Percentiles rank a stretch among this genome's conserved stretches.
These are phyloP conservation scores for Parmelia sp. DNA, from an alignment of 495 filamentous ascomycete genomes.

Conservation along the genomic window DNA sequence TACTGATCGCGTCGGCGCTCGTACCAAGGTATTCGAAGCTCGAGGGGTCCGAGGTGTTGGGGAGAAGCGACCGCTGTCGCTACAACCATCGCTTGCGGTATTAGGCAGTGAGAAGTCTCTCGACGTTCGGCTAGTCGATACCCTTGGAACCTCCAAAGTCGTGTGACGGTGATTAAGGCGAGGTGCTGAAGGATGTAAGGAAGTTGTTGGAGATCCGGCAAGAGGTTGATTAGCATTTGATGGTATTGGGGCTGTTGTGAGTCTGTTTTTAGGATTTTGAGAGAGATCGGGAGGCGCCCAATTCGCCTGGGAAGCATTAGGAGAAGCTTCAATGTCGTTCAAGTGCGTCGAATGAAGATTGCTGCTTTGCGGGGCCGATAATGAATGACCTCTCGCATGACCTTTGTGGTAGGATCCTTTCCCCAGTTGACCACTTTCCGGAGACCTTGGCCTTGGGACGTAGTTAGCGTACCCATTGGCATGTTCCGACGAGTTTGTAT, in stretches of 20 bases:
- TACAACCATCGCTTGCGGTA: constrained; percentile 53
- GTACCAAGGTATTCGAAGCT: constrained; percentile 72
- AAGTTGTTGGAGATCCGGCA: constrained; percentile 39
- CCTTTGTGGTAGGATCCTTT: constrained; percentile 20
- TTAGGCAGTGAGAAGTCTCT: constrained; percentile 45
- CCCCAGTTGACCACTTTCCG: constrained; percentile 18
- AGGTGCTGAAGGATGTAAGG: constrained; percentile 38
- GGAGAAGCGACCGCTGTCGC: constrained; percentile 76
- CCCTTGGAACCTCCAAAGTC: constrained; percentile 70
- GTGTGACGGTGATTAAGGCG: constrained; percentile 75
- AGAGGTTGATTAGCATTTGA: constrained; percentile 39
- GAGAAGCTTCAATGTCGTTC: constrained; percentile 22
- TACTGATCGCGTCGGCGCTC: constrained; percentile 75
- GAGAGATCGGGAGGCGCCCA: constrained; percentile 32
- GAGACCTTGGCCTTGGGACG: constrained; percentile 15
- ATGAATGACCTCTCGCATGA: constrained; percentile 26
- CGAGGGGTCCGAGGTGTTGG: constrained; percentile 64
- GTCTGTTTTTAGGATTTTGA: constrained; percentile 43
- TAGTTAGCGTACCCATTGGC: constrained; percentile 12
- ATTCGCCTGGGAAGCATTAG: constrained; percentile 33
- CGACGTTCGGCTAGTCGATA: constrained; percentile 47
- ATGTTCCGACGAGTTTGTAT: constrained; percentile 22
- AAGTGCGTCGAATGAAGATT: constrained; percentile 8
- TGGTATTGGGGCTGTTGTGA: constrained; percentile 68
- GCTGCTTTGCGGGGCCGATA: constrained; percentile 26